These are phyloP conservation scores for Capillidium heterosporum DNA, from an alignment of 371 early-diverging fungal genomes.

Conservation along the genomic window DNA sequence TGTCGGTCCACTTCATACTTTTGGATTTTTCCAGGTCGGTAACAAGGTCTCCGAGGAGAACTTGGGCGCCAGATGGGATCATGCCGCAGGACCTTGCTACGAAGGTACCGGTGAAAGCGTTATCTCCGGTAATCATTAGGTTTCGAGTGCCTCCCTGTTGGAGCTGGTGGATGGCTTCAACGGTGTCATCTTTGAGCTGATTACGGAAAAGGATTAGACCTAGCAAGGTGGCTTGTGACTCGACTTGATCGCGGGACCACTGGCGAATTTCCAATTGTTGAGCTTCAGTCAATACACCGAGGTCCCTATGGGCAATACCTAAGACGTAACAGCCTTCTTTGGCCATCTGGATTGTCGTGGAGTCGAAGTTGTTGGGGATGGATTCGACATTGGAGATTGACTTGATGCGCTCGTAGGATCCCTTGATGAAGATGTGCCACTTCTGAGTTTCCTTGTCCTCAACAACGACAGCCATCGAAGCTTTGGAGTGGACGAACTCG, in stretches of 20 bases:
- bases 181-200: constrained; percentile 63
- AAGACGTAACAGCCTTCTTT: constrained; percentile 64
- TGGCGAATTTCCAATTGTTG: constrained; percentile 17
- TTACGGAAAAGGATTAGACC: constrained; percentile 77
- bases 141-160: constrained; percentile 51
- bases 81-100: constrained; percentile 69
- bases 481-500: constrained; percentile 70
- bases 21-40: background rate
- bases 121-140: constrained; percentile 91
- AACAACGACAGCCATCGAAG: constrained; percentile 73
- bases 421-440: constrained; percentile 54
- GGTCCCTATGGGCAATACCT: constrained; percentile 42
- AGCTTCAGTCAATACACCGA: constrained; percentile 19
- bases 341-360: constrained; percentile 31
- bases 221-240: constrained; percentile 35
- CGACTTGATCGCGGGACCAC: constrained; percentile 44
- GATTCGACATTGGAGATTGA: constrained; percentile 25
- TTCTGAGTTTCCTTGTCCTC: constrained; percentile 27
- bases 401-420: constrained; percentile 60
- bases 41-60: constrained; percentile 26
- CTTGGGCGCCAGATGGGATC: constrained; percentile 20
- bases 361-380: constrained; percentile 42
- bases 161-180: constrained; percentile 49
- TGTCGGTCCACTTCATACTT: background rate
- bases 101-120: constrained; percentile 69